phyloP scores from a whole-genome alignment of 257 asterid genomes.

The Verbascum thapsus region DNA sequence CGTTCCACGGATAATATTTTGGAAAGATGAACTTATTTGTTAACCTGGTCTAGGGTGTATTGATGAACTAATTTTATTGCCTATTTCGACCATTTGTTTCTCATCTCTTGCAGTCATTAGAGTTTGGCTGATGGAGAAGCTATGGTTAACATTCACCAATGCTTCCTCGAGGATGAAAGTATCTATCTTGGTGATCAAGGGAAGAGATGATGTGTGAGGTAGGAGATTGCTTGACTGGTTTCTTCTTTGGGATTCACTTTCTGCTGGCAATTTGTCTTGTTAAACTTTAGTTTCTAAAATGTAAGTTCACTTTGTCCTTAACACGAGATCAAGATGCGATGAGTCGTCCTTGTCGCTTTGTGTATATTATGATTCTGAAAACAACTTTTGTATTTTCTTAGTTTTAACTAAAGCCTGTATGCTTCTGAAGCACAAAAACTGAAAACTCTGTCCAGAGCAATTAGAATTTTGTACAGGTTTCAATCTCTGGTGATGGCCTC shows the following conservation, averaged over 20 bases:
- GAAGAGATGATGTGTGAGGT: conserved; percentile 26
- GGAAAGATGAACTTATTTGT: conserved; percentile 19
- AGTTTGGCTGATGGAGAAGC: conserved; percentile 35
- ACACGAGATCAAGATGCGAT: conserved; percentile 21
- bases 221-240: background rate
- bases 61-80: background rate
- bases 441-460: too few relatives aligned
- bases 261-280: conserved; percentile 1
- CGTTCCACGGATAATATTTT: conserved; percentile 17
- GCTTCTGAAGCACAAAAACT: too few relatives aligned
- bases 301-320: conserved; percentile 11
- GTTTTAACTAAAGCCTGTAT: conserved; percentile 1
- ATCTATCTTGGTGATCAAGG: conserved; percentile 24
- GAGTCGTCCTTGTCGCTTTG: conserved; percentile 14
- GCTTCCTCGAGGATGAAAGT: conserved; percentile 30
- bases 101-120: conserved; percentile 29
- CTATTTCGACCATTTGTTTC: conserved; percentile 16
- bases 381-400: conserved; percentile 4
- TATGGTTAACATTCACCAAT: conserved; percentile 18
- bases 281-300: conserved; percentile 2
- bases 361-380: conserved; percentile 3
- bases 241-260: background rate
- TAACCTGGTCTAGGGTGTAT: background rate
- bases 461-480: conserved; percentile 13
- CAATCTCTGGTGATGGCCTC: background rate